A percentile compares a stretch with the other conserved stretches of the same genome.
Evolutionary conservation across 1,284 basidiomycete species (phyloP).

Genomic region (Marasmius tenuissimus): DNA sequence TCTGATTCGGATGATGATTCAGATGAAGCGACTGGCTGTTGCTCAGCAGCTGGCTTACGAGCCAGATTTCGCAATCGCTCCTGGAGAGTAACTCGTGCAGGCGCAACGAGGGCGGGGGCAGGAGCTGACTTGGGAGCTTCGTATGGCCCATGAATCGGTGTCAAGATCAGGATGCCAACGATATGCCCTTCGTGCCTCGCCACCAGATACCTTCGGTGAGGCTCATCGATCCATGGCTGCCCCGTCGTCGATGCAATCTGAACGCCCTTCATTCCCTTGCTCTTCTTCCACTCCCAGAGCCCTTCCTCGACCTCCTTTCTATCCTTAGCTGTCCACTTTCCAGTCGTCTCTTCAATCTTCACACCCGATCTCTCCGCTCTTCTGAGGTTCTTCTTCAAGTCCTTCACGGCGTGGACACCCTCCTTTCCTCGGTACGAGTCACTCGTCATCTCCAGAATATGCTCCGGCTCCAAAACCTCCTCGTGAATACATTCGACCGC

Average conservation of each 20-base stretch:
- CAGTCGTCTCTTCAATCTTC: conserved; percentile 30
- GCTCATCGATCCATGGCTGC: conserved; percentile 43
- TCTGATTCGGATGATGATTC: background rate
- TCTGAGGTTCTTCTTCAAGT: conserved; percentile 46
- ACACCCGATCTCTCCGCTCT: conserved; percentile 39
- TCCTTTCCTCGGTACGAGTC: conserved; percentile 26
- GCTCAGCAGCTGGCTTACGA: background rate
- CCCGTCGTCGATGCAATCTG: conserved; percentile 44
- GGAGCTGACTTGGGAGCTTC: background rate
- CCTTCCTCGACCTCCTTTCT: conserved; percentile 37
- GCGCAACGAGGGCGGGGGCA: background rate
- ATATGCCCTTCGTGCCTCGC: conserved; percentile 33
- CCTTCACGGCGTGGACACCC: conserved; percentile 38
- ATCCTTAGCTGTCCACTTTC: conserved; percentile 33
- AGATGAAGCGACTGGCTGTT: background rate
- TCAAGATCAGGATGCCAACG: conserved; percentile 42
- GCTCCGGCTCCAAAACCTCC: conserved; percentile 39
- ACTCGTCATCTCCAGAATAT: conserved; percentile 38
- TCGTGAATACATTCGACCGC: conserved; percentile 45
- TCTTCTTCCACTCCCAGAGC: conserved; percentile 37
- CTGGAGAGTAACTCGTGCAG: background rate
- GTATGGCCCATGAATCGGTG: conserved; percentile 31
- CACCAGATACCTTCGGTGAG: conserved; percentile 44
- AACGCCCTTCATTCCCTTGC: conserved; percentile 29
- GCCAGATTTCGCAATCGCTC: background rate